Base-by-base conservation (phyloP, 768 basidiomycete genomes). In the Russula griseocarnosa region DNA sequence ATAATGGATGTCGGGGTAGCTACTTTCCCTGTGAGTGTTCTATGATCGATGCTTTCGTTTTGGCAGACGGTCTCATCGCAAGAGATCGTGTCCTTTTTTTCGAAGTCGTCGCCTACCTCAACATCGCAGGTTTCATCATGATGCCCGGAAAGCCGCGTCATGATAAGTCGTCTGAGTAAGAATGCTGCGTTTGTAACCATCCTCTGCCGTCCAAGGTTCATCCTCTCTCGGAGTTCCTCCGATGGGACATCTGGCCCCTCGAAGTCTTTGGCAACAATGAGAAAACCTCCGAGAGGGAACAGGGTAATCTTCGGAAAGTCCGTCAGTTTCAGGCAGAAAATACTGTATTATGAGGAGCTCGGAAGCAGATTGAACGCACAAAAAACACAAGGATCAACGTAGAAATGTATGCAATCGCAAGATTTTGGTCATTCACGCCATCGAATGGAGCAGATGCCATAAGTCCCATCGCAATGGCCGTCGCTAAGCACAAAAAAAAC, bases 351-450 rank as follows among this genome's bases (percentile, higher is more conserved):
- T 4, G 50, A 13, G 1, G 22, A 47, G 47, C 8, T 54, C 11
- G 22, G 8, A 14, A 34, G 60, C 18, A 36, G 22, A 22, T 16
- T 13, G 10, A 18, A 74, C 78, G 52, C 66, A 88, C 83, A 69
- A 80, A 76, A 69, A 83, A 88, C 0, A 88, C 76, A 16, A 88
- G 77, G 14, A 84, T 74, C 66, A 88, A 83, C 3, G 78, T 81
- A 5, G 86, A 79, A 22, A 88, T 80, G 69, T 89, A 90, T 0
- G 86, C 86, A 28, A 89, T 79, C 0, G 86, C 80, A 16, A 90
- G 73, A 59, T 81, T 81, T 67, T 85, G 79, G 63, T 89, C 90
- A 0, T 70, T 58, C 2, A 76, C 68, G 6, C 81, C 82, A 22
- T 79, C 79, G 74, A 91, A 92, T 0, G 89, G 89, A 0, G 82